phyloP scores from a whole-genome alignment of 164 flowering plant species.

The Litsea cubeba region DNA sequence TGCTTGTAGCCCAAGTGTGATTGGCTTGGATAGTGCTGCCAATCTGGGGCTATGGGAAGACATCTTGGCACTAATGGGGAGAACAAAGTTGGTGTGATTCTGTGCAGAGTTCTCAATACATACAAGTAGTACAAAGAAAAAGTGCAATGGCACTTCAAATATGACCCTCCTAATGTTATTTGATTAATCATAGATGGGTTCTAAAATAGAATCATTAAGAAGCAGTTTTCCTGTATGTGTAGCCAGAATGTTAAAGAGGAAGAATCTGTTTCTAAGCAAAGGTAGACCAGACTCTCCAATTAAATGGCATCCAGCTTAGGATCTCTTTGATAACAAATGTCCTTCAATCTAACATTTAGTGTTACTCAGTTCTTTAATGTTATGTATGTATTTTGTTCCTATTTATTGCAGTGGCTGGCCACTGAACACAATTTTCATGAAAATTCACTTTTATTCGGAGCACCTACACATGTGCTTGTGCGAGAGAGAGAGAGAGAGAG shows the following conservation, averaged over 20 bases:
- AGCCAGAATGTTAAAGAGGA: background rate
- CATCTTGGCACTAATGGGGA: constrained; percentile 71
- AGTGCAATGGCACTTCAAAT: background rate
- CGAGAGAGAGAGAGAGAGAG: too few relatives aligned
- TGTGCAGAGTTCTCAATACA: background rate
- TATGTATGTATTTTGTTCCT: background rate
- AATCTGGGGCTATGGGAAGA: constrained; percentile 72
- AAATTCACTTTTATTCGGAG: too few relatives aligned
- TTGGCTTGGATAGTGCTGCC: constrained; percentile 45
- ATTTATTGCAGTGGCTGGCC: background rate
- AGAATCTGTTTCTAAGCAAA: background rate
- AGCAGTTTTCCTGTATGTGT: background rate
- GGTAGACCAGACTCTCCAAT: background rate
- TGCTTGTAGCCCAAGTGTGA: constrained; percentile 76
- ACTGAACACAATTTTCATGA: background rate
- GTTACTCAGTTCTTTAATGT: background rate
- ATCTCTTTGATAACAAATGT: background rate
- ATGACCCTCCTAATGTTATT: background rate
- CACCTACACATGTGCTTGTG: too few relatives aligned
- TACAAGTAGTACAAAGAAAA: background rate
- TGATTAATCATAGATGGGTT: too few relatives aligned
- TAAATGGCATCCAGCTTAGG: background rate
- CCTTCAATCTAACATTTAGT: background rate
- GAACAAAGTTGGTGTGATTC: constrained; percentile 21
- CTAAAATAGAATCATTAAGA: too few relatives aligned